Evolutionary conservation across 176 grass and related monocot genomes (phyloP), one percentile per base, ranked within the genome.

Genomic region (Eragrostis curvula): DNA sequence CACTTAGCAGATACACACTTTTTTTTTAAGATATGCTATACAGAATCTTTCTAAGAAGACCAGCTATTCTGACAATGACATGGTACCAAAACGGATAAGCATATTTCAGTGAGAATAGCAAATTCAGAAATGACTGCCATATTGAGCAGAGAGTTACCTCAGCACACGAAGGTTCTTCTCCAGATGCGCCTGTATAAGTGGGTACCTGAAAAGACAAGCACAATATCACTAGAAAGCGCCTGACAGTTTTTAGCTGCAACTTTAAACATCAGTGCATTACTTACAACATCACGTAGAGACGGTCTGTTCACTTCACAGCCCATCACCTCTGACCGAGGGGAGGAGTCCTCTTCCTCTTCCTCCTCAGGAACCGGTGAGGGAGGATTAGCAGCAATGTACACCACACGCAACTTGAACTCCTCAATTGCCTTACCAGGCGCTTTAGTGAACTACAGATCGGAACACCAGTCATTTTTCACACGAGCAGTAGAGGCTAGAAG

Each of bases 361-460:
- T 95, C 96, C 85, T 98, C 92, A 27, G 92, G 96, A 29, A 98
- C 96, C 17, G 92, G 96, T 17, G 96, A 98, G 7, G 96, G 96
- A 75, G 90, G 92, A 88, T 95, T 95, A 50, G 92, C 92, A 68
- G 90, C 88, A 70, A 98, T 73, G 78, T 95, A 98, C 49, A 98
- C 65, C 42, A 98, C 92, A 40, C 88, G 81, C 75, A 95, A 44
- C 87, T 98, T 95, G 68, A 85, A 93, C 84, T 95, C 96, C 81
- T 95, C 96, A 24, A 98, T 78, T 21, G 89, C 59, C 84, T 85
- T 95, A 50, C 86, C 90, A 14, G 84, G 79, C 28, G 52, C 86
- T 71, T 93, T 95, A 13, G 86, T 86, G 80, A 98, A 98, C 96
- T 95, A 40, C 43, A 81, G 36, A 66, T 42, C 32, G 45, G 12